Base-by-base conservation (phyloP, 345 rosid genomes). In the Acer negundo region DNA sequence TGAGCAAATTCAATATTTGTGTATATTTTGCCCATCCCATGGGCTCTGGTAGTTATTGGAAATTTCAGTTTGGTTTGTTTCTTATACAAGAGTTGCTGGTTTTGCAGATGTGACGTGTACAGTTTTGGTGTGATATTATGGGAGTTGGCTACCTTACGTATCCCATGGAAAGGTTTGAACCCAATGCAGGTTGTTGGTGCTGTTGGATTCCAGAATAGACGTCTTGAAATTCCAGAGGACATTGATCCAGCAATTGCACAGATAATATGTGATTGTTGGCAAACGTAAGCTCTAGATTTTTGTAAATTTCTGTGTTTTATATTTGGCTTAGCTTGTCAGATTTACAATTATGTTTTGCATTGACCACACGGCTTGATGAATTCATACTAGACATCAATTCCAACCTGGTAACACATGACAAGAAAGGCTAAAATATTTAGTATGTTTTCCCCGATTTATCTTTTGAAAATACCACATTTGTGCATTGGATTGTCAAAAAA, bases 181-280 rank as follows among this genome's bases (percentile, higher is more conserved):
- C 97, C 99, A n/a, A 94, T 94, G 98, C 98, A 96, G 79, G 99
- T 96, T 44, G 99, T 96, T 78, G 99, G 99, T 82, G 99, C 99
- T 73, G 98, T 96, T 68, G 99, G 98, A 66, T 96, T 96, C 88
- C 98, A 96, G 79, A 87, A 96, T 79, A 85, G 97, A 59, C 97
- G 90, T 28, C 97, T 94, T 17, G 94, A 91, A 79, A 94, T 96
- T 79, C 92, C 99, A 26, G 88, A 81, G 66, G 86, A 89, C 66
- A 82, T 89, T 6, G 89, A 94, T 87, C 94, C 93, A 62, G 77
- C 88, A 2, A 85, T 92, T 72, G 93, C 97, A 17, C 91, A 92
- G 82, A 93, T 93, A 78, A 92, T 96, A 62, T 73, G 80, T 59
- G 97, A 92, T 22, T 96, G 98, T 74, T 96, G 98, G 98, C 95